Evolutionary conservation across 257 asterid species (phyloP).

Genomic region (Striga asiatica): DNA sequence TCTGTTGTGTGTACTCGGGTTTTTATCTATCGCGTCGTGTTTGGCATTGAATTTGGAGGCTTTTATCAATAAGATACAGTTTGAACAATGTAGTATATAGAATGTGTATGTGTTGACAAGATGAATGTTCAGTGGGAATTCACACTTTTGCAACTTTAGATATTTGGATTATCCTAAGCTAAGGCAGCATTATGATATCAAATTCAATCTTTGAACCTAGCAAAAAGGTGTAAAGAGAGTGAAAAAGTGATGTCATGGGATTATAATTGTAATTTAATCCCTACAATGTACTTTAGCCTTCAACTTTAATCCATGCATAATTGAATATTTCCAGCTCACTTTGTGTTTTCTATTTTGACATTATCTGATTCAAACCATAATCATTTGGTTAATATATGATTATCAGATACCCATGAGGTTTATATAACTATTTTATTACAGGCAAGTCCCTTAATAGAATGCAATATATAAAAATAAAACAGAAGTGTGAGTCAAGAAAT

Average conservation of each 20-base stretch:
- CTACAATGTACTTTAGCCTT: slow-evolving; percentile 9
- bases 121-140: slow-evolving; percentile 14
- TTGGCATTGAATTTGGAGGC: too few relatives aligned
- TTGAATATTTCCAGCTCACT: too few relatives aligned
- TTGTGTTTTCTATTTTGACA: neutral
- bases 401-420: too few relatives aligned
- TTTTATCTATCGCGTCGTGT: neutral
- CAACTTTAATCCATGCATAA: neutral
- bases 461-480: too few relatives aligned
- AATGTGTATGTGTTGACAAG: too few relatives aligned
- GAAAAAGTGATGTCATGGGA: slow-evolving; percentile 7
- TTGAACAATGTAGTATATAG: too few relatives aligned
- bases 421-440: too few relatives aligned
- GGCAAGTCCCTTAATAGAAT: too few relatives aligned
- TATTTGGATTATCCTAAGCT: slow-evolving; percentile 8
- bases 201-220: slow-evolving; percentile 27
- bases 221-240: neutral
- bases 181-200: neutral
- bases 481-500: too few relatives aligned
- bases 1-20: neutral
- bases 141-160: neutral
- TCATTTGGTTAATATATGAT: too few relatives aligned
- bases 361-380: neutral
- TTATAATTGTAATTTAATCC: slow-evolving; percentile 1
- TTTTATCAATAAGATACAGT: too few relatives aligned